Percentiles rank a stretch among this genome's conserved stretches.
Evolutionary conservation across 345 rosid species (phyloP).

Genomic region (Hirschfeldia incana): DNA sequence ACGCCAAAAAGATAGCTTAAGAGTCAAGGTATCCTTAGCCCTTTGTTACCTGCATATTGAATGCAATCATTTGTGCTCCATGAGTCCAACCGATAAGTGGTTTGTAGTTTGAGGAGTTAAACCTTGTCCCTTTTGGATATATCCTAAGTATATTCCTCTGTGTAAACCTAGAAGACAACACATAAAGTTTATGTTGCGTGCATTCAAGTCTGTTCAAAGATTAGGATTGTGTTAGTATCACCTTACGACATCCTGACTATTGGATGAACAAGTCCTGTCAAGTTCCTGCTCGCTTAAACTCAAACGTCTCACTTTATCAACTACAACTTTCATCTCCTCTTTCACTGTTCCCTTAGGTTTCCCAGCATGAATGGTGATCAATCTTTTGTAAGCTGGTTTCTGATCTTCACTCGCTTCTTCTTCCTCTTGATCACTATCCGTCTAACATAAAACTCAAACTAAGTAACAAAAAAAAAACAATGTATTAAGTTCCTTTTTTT

Average conservation of each 20-base stretch:
- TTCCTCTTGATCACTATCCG: slow-evolving; percentile 50
- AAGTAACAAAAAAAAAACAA: not conserved
- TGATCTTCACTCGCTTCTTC: slow-evolving; percentile 41
- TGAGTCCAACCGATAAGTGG: slow-evolving; percentile 91
- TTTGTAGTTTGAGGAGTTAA: slow-evolving; percentile 82
- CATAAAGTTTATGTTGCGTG: not conserved
- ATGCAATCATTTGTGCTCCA: slow-evolving; percentile 99
- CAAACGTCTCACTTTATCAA: slow-evolving; percentile 59
- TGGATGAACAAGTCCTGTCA: slow-evolving; percentile 54
- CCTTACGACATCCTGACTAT: slow-evolving; percentile 62
- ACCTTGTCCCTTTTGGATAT: slow-evolving; percentile 86
- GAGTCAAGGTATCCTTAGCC: slow-evolving; percentile 13
- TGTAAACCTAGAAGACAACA: slow-evolving; percentile 46
- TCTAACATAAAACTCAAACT: not conserved
- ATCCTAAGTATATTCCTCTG: slow-evolving; percentile 75
- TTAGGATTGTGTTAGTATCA: not conserved
- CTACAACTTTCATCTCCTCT: slow-evolving; percentile 46
- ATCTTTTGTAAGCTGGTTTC: slow-evolving; percentile 45
- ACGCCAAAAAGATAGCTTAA: not conserved
- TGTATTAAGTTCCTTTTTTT: not conserved
- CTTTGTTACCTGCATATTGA: slow-evolving; percentile 70
- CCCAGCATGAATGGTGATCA: slow-evolving; percentile 61
- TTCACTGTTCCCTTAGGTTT: slow-evolving; percentile 54
- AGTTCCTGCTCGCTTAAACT: slow-evolving; percentile 77
- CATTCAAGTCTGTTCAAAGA: not conserved